Evolutionary conservation across 2,329 filamentous ascomycete species (phyloP).

Genomic region (Orbilia ellipsospora): DNA sequence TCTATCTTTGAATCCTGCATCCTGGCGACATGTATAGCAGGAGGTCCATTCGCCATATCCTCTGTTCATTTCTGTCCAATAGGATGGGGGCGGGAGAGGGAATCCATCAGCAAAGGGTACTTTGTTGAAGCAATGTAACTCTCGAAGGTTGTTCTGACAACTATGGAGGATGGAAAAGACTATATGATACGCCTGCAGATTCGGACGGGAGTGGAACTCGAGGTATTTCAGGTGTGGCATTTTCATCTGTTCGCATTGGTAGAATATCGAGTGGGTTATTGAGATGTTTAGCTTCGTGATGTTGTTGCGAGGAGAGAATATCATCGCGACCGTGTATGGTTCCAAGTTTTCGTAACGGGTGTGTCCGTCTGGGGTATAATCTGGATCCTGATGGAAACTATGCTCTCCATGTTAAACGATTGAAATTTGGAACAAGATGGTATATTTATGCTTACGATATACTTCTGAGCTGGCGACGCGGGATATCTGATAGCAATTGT

Average conservation of each 20-base stretch:
- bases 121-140: conserved; percentile 19
- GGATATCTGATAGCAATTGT: conserved; percentile 5
- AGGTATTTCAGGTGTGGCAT: conserved; percentile 16
- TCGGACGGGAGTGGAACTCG: background rate
- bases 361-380: background rate
- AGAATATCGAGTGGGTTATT: background rate
- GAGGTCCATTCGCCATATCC: conserved; percentile 13
- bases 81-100: no score
- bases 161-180: conserved; percentile 27
- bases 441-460: background rate
- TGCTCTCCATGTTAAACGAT: no score
- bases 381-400: no score
- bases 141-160: conserved; percentile 11
- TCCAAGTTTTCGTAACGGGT: conserved; percentile 1
- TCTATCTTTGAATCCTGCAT: background rate
- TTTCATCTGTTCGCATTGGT: background rate
- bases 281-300: conserved; percentile 15
- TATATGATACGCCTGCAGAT: background rate
- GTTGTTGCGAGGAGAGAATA: conserved; percentile 11
- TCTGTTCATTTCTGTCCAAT: background rate
- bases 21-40: conserved; percentile 1
- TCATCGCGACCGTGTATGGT: conserved; percentile 1
- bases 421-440: no score
- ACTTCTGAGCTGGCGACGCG: conserved; percentile 8
- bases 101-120: no score